Base-by-base conservation (phyloP, 2,329 filamentous ascomycete genomes). In the Mycosphaerella sp. region DNA sequence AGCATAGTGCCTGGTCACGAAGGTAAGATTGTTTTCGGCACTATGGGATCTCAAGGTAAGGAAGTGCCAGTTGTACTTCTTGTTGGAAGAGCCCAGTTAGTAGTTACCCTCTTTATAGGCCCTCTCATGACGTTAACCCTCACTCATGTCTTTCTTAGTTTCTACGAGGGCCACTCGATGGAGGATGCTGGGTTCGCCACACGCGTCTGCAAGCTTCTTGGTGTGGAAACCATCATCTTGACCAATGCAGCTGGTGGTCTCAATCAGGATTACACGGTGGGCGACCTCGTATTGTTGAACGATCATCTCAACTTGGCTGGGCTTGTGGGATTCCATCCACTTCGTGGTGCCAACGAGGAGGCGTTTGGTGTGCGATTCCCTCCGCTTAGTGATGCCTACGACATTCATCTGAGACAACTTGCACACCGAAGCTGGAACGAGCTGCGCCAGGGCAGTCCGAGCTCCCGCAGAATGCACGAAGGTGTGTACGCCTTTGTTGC, bases 201-300 rank as follows among this genome's bases (percentile, higher is more conserved):
- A 9, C 75, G 82, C 46, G 78, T 85, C 5, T 80, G 84, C 69
- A 82, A 80, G 59, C 65, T 80, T 0, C 67, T 85, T 8, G 81
- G 80, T 18, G 73, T 85, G 16, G 73, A 81, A 56, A 79, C 75
- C 1, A 74, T 85, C 59, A 74, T 82, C 57, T 79, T 84, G 58
- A 86, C 82, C 39, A 86, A 85, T 64, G 82, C 82, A 39, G 80
- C 81, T 36, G 82, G 82, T 51, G 81, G 80, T 10, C 67, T 85
- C 32, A 85, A 85, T 65, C 73, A 77, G n/a, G 73, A 75, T 34
- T 85, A 84, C 67, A 69, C 68, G 18, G 80, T 85, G 27, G 82
- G 82, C 42, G 82, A 85, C 64, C 79, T 86, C 51, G 78, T 84
- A 39, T 68, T 83, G 42, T 62, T 86, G 49, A 83, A 84, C 61